phyloP scores from a whole-genome alignment of 2,329 filamentous ascomycete species.

The Hymenoscyphus fraxineus region DNA sequence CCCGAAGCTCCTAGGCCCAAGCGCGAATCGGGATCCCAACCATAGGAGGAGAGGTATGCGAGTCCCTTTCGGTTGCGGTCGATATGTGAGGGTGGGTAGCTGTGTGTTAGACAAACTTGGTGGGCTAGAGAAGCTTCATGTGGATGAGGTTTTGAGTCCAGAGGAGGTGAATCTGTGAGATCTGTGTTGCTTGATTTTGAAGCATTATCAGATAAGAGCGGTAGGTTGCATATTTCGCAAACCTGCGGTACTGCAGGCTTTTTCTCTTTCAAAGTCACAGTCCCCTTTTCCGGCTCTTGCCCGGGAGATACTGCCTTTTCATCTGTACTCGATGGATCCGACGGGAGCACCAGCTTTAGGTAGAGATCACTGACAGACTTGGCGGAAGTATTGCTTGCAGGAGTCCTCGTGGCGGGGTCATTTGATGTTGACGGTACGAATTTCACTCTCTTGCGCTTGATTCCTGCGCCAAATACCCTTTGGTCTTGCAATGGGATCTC shows the following conservation, averaged over 20 bases:
- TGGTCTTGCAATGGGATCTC: conserved; percentile 55
- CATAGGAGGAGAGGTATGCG: conserved; percentile 59
- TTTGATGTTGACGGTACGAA: conserved; percentile 47
- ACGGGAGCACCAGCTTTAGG: conserved; percentile 57
- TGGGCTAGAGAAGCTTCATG: conserved; percentile 66
- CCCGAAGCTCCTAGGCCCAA: conserved; percentile 67
- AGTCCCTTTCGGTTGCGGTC: conserved; percentile 69
- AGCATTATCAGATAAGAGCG: conserved; percentile 40
- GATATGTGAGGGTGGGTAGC: conserved; percentile 67
- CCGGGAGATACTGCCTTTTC: background rate
- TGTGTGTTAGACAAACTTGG: conserved; percentile 65
- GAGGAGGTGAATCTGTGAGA: background rate
- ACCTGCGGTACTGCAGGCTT: conserved; percentile 16
- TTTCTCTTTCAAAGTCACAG: background rate
- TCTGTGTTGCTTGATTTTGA: background rate
- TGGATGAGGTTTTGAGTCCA: conserved; percentile 25
- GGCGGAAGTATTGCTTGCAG: conserved; percentile 31
- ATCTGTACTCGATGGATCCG: conserved; percentile 3
- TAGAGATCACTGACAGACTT: conserved; percentile 51
- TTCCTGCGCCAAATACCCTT: conserved; percentile 58
- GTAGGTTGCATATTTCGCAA: conserved; percentile 61
- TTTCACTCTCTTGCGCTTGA: conserved; percentile 56
- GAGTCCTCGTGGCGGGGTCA: conserved; percentile 24
- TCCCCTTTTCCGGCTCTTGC: background rate
- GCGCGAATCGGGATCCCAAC: conserved; percentile 72